phyloP scores from a whole-genome alignment of 2,329 filamentous ascomycete species.

The Sclerotinia subarctica region DNA sequence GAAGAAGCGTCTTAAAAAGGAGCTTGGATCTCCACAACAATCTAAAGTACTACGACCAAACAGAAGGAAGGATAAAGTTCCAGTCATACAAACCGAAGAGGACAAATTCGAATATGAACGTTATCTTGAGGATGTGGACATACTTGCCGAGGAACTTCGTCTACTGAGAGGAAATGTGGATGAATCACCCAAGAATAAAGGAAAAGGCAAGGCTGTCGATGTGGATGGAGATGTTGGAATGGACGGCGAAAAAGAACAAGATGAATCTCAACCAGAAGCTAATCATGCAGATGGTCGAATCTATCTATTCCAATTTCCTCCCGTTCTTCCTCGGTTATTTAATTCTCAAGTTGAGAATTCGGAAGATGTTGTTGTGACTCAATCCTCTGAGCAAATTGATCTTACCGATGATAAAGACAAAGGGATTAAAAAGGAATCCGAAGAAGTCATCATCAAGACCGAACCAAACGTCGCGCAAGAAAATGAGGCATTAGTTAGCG shows the following conservation, averaged over 20 bases:
- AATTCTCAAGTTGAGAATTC: slow-evolving; percentile 41
- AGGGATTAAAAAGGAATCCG: slow-evolving; percentile 27
- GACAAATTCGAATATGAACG: slow-evolving; percentile 50
- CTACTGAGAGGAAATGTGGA: slow-evolving; percentile 32
- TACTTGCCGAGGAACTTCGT: slow-evolving; percentile 46
- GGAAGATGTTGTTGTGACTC: slow-evolving; percentile 38
- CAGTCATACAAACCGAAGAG: slow-evolving; percentile 50
- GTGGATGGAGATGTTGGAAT: slow-evolving; percentile 41
- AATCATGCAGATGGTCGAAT: slow-evolving; percentile 49
- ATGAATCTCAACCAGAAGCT: slow-evolving; percentile 24
- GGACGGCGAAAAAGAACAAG: slow-evolving; percentile 25
- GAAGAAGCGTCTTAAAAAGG: slow-evolving; percentile 14
- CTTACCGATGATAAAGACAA: slow-evolving; percentile 29
- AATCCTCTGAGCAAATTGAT: slow-evolving; percentile 25
- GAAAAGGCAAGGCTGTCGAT: slow-evolving; percentile 41
- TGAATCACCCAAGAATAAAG: slow-evolving; percentile 28
- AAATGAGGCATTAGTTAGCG: slow-evolving; percentile 34
- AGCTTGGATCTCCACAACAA: slow-evolving; percentile 3
- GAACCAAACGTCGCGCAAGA: slow-evolving; percentile 6
- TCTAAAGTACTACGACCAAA: not conserved
- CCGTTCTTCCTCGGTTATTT: slow-evolving; percentile 54
- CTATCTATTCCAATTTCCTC: slow-evolving; percentile 64
- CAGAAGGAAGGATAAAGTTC: slow-evolving; percentile 32
- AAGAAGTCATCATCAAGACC: slow-evolving; percentile 25
- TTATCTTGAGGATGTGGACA: slow-evolving; percentile 45